Percentiles rank a stretch among this genome's conserved stretches.
Conservation (phyloP, 805 yeast genomes). For the Wickerhamiella siamensis region DNA sequence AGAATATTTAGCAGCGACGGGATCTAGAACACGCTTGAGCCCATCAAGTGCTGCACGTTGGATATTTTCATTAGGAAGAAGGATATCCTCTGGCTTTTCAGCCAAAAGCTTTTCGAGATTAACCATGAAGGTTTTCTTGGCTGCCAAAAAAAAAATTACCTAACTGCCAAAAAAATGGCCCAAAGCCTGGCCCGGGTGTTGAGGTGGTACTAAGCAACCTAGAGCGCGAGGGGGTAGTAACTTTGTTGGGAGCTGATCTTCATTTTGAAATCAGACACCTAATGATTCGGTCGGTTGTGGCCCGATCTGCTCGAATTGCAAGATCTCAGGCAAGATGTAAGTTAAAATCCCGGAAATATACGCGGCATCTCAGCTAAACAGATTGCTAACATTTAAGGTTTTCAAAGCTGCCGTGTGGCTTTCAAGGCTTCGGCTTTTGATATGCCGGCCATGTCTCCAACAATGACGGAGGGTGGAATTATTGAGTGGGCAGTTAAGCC, state of each 20-base stretch:
- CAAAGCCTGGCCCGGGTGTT: too few species aligned
- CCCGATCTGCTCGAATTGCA: background rate
- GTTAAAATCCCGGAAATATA: too few species aligned
- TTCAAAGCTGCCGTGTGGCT: background rate
- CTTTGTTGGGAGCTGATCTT: too few species aligned
- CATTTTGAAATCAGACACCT: background rate
- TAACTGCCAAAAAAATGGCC: too few species aligned
- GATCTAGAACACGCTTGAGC: slow-evolving; percentile 41
- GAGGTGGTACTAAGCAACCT: too few species aligned
- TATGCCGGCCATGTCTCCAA: slow-evolving; percentile 99
- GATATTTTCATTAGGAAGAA: slow-evolving; percentile 12
- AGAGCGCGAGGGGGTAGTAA: too few species aligned
- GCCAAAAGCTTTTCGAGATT: slow-evolving; percentile 2
- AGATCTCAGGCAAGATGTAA: background rate
- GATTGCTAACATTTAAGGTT: background rate
- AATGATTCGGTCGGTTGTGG: background rate
- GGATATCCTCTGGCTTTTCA: slow-evolving; percentile 19
- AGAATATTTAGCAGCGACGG: slow-evolving; percentile 37
- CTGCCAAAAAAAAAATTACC: too few species aligned
- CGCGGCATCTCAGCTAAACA: background rate
- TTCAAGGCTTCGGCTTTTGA: slow-evolving; percentile 30
- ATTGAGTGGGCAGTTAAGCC: slow-evolving; percentile 77
- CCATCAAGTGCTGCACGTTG: slow-evolving; percentile 17
- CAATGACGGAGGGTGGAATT: slow-evolving; percentile 93
- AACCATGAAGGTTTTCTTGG: background rate